These are phyloP conservation scores for Xylariomycetidae sp. DNA, from an alignment of 2,329 filamentous ascomycete species.

Conservation along the genomic window DNA sequence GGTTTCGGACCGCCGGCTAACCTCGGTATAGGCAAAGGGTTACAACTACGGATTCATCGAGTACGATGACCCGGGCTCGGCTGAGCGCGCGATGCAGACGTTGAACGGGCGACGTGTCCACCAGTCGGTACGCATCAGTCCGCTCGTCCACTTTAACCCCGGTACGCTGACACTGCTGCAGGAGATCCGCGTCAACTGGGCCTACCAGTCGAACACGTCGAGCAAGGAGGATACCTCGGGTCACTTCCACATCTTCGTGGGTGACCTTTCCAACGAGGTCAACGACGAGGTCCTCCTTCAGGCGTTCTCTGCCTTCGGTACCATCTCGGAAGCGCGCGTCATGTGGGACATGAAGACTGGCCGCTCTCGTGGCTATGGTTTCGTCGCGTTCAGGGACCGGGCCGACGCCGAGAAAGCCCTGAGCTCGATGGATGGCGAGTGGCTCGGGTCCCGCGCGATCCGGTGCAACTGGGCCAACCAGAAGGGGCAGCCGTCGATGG, in stretches of 20 bases:
- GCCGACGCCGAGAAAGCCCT: slow-evolving; percentile 91
- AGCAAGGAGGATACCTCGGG: slow-evolving; percentile 97
- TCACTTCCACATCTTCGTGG: slow-evolving; percentile 99
- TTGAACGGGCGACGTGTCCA: slow-evolving; percentile 94
- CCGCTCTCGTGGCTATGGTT: slow-evolving; percentile 93
- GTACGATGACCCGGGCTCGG: slow-evolving; percentile 94
- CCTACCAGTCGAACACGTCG: slow-evolving; percentile 90
- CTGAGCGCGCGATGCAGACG: slow-evolving; percentile 95
- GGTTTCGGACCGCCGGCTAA: slow-evolving; percentile 2
- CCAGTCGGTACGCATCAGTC: slow-evolving; percentile 80
- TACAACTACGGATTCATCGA: slow-evolving; percentile 99
- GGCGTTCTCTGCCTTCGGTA: slow-evolving; percentile 93
- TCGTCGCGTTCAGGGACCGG: slow-evolving; percentile 91
- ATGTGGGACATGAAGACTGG: slow-evolving; percentile 99
- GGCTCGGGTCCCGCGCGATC: slow-evolving; percentile 95
- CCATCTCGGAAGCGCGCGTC: slow-evolving; percentile 93
- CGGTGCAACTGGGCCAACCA: slow-evolving; percentile 99
- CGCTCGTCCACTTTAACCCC: neutral
- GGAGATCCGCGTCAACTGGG: slow-evolving; percentile 99
- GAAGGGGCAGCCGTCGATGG: slow-evolving; percentile 98
- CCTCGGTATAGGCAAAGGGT: slow-evolving; percentile 70
- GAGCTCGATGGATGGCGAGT: slow-evolving; percentile 98
- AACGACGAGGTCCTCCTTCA: slow-evolving; percentile 93
- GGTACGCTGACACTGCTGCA: slow-evolving; percentile 32
- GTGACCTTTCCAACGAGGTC: slow-evolving; percentile 95